These are phyloP conservation scores for Nemania abortiva DNA, from an alignment of 2,329 filamentous ascomycete genomes.

Conservation along the genomic window DNA sequence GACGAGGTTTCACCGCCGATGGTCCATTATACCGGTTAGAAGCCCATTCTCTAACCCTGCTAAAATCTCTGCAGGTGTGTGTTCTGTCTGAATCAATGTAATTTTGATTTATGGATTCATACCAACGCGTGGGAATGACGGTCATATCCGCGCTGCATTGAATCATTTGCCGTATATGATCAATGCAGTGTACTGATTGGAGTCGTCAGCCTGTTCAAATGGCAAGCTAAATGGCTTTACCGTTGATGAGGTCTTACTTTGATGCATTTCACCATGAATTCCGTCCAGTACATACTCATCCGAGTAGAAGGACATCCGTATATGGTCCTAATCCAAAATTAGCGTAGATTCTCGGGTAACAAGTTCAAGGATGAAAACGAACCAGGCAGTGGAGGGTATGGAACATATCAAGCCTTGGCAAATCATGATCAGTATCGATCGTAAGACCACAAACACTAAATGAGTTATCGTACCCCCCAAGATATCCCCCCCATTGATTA, in stretches of 20 bases:
- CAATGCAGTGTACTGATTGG: slow-evolving; percentile 18
- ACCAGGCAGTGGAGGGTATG: slow-evolving; percentile 25
- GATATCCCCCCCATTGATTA: slow-evolving; percentile 11
- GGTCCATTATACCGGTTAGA: slow-evolving; percentile 1
- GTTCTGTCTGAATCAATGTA: slow-evolving; percentile 16
- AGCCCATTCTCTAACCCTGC: slow-evolving; percentile 19
- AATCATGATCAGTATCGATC: not conserved
- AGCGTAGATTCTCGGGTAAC: not conserved
- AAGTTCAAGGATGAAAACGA: not conserved
- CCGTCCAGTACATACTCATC: slow-evolving; percentile 1
- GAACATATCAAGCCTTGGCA: slow-evolving; percentile 18
- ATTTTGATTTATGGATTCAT: slow-evolving; percentile 14
- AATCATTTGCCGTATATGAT: slow-evolving; percentile 16
- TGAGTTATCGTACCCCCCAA: slow-evolving; percentile 12
- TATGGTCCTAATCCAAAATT: slow-evolving; percentile 13
- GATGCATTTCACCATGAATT: slow-evolving; percentile 1
- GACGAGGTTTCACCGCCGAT: not conserved
- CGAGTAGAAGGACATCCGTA: slow-evolving; percentile 1
- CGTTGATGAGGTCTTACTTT: not conserved
- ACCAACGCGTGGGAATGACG: slow-evolving; percentile 5
- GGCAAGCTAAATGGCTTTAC: not conserved
- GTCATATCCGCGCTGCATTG: slow-evolving; percentile 19
- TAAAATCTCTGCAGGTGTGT: slow-evolving; percentile 17
- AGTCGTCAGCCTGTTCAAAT: not conserved
- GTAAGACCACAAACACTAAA: not conserved